phyloP scores from a whole-genome alignment of 495 filamentous ascomycete species.

The Daldinia caldariorum region DNA sequence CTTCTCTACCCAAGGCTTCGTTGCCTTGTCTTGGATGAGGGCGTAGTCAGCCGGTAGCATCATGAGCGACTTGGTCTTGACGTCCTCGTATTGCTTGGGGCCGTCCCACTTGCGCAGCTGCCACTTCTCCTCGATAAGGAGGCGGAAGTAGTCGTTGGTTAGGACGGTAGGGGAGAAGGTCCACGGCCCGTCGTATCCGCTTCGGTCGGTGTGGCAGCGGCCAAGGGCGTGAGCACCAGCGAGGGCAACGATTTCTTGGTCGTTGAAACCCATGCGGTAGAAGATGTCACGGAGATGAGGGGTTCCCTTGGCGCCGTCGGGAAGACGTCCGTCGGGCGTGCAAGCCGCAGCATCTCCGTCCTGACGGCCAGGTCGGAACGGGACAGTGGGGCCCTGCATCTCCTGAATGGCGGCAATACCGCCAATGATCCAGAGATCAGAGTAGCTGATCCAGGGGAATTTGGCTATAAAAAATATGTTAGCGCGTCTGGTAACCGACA shows the following conservation, averaged over 20 bases:
- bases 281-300: slow-evolving; percentile 92
- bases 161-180: slow-evolving; percentile 94
- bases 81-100: slow-evolving; percentile 83
- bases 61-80: slow-evolving; percentile 86
- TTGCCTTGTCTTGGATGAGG: slow-evolving; percentile 86
- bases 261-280: slow-evolving; percentile 97
- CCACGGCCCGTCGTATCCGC: slow-evolving; percentile 93
- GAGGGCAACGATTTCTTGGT: slow-evolving; percentile 94
- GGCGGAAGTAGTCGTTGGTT: slow-evolving; percentile 92
- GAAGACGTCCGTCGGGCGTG: slow-evolving; percentile 95
- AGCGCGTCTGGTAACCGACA: slow-evolving; percentile 42
- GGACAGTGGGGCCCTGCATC: slow-evolving; percentile 87
- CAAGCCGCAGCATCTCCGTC: slow-evolving; percentile 87
- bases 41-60: slow-evolving; percentile 96
- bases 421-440: slow-evolving; percentile 93
- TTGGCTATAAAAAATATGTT: slow-evolving; percentile 63
- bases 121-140: slow-evolving; percentile 94
- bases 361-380: slow-evolving; percentile 87
- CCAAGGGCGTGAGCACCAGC: slow-evolving; percentile 91
- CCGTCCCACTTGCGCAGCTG: slow-evolving; percentile 92
- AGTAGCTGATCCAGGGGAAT: slow-evolving; percentile 96
- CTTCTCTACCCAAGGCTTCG: slow-evolving; percentile 83
- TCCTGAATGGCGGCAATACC: slow-evolving; percentile 92
- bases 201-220: slow-evolving; percentile 88
- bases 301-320: slow-evolving; percentile 82